A percentile compares a stretch with the other conserved stretches of the same genome.
phyloP scores from a whole-genome alignment of 2,329 filamentous ascomycete genomes.

The Diaporthe vaccinii region DNA sequence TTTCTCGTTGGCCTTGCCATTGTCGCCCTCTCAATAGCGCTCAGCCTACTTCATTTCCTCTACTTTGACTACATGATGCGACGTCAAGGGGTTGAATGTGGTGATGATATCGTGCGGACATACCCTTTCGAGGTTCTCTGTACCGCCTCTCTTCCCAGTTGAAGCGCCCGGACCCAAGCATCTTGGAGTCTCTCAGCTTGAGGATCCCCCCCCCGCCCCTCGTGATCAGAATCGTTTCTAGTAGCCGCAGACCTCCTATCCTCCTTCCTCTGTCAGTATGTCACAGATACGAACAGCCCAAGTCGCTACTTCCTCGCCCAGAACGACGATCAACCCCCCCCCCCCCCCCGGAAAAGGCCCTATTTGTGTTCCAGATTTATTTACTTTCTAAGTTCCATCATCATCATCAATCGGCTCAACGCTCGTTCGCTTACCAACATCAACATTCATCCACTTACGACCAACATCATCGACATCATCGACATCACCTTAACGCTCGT shows the following conservation, averaged over 20 bases:
- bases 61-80: background rate
- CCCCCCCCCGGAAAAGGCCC: too few species aligned
- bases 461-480: background rate
- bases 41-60: background rate
- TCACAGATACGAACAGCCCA: background rate
- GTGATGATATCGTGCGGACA: background rate
- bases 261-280: background rate
- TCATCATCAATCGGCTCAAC: background rate
- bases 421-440: background rate
- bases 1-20: background rate
- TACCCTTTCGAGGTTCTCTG: background rate
- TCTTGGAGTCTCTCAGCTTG: background rate
- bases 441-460: background rate
- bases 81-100: background rate
- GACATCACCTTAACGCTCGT: background rate
- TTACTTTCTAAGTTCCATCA: background rate
- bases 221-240: background rate
- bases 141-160: background rate
- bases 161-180: too few species aligned
- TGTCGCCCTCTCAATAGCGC: background rate
- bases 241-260: background rate
- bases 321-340: too few species aligned
- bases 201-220: too few species aligned
- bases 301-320: background rate
- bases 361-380: background rate